Conservation (phyloP, 2,329 filamentous ascomycete genomes). For the Monosporascus sp. region DNA sequence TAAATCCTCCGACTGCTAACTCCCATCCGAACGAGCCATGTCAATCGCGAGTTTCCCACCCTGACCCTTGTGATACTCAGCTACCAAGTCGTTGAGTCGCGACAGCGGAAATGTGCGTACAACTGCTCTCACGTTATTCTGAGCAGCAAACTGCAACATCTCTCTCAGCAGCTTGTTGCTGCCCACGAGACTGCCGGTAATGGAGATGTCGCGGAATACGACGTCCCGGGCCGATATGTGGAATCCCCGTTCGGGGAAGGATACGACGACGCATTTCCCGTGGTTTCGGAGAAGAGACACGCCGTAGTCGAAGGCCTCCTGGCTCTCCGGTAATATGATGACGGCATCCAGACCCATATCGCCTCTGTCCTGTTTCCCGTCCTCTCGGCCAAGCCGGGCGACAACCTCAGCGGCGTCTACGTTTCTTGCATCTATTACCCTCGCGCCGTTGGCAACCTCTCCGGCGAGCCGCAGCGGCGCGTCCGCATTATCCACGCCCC, state of each 20-base stretch:
- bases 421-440: conserved; percentile 33
- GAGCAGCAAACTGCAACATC: conserved; percentile 31
- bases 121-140: conserved; percentile 28
- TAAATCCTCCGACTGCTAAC: conserved; percentile 9
- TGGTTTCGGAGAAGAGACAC: conserved; percentile 37
- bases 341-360: conserved; percentile 41
- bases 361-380: conserved; percentile 23
- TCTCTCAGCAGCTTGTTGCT: conserved; percentile 34
- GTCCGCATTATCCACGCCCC: conserved; percentile 34
- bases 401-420: conserved; percentile 14
- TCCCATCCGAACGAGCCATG: conserved; percentile 13
- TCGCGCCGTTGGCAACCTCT: conserved; percentile 24
- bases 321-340: conserved; percentile 40
- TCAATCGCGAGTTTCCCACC: conserved; percentile 42
- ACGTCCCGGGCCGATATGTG: conserved; percentile 35
- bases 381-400: conserved; percentile 27
- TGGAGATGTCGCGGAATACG: conserved; percentile 37
- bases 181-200: conserved; percentile 35
- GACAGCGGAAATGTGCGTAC: conserved; percentile 29
- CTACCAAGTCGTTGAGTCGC: conserved; percentile 34
- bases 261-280: conserved; percentile 39
- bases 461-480: conserved; percentile 27
- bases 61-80: conserved; percentile 35
- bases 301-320: conserved; percentile 41
- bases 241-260: conserved; percentile 38